Conservation (phyloP, 148 eudicot species). For the Chenopodium quinoa region DNA sequence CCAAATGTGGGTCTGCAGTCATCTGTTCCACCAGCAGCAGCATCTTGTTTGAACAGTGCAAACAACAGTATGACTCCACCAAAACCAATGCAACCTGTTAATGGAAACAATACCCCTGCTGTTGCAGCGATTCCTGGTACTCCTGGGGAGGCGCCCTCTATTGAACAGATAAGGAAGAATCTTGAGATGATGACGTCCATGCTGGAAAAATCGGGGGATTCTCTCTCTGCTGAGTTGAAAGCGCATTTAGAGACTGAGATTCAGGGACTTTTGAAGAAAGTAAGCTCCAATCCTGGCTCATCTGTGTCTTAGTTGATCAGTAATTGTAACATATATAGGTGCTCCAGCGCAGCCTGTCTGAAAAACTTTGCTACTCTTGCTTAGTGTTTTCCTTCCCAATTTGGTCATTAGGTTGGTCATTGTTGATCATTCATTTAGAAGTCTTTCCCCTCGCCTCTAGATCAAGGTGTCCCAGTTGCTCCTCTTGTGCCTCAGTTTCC, state of each 20-base stretch:
- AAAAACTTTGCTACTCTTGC: neutral
- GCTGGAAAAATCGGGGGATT: slow-evolving; percentile 69
- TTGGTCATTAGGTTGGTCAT: slow-evolving; percentile 1
- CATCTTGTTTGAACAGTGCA: slow-evolving; percentile 23
- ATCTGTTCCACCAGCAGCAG: slow-evolving; percentile 10
- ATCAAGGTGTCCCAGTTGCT: neutral
- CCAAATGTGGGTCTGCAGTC: slow-evolving; percentile 29
- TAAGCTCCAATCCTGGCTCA: slow-evolving; percentile 49
- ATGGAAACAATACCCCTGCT: slow-evolving; percentile 21
- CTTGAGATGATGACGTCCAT: slow-evolving; percentile 71
- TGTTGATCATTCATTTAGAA: neutral
- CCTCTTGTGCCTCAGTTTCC: slow-evolving; percentile 2
- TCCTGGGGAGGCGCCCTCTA: slow-evolving; percentile 37
- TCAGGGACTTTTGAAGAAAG: slow-evolving; percentile 59
- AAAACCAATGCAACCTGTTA: slow-evolving; percentile 11
- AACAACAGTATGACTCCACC: slow-evolving; percentile 26
- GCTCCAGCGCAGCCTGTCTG: neutral
- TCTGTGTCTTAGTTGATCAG: slow-evolving; percentile 38
- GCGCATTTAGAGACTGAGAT: slow-evolving; percentile 62
- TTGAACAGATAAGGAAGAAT: slow-evolving; percentile 49
- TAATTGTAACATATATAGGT: slow-evolving; percentile 13
- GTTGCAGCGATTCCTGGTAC: slow-evolving; percentile 23
- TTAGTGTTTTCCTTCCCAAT: neutral
- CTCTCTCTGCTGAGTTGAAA: slow-evolving; percentile 57
- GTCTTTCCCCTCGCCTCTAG: neutral